Conservation (phyloP, 352 stramenopile genomes). For the Phytophthora sp. region DNA sequence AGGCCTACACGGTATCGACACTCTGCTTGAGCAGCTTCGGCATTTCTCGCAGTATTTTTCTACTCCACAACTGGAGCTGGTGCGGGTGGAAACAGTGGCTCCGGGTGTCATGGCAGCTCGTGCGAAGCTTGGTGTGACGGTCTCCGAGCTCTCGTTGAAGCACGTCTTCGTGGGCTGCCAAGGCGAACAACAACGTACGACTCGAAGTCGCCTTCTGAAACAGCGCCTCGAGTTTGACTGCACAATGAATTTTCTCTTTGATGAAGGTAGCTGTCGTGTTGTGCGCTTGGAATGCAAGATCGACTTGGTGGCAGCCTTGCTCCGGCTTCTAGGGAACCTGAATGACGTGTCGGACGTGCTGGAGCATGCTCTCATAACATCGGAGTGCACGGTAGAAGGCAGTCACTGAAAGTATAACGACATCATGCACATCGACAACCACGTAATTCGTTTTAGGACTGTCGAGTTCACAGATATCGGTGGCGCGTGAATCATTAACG, state of each 20-base stretch:
- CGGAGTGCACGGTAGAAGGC: no score
- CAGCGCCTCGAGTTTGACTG: no score
- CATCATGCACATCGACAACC: no score
- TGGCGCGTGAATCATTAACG: no score
- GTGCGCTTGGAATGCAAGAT: conserved; percentile 3
- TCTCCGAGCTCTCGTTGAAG: conserved; percentile 8
- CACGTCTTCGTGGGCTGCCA: no score
- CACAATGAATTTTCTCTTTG: conserved; percentile 16
- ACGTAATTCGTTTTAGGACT: no score
- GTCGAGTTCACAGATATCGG: no score
- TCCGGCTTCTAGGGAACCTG: conserved; percentile 3
- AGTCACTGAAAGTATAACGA: no score
- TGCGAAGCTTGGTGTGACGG: not conserved
- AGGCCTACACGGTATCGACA: not conserved
- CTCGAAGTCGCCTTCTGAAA: no score
- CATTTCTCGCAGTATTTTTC: not conserved
- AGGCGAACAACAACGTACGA: not conserved
- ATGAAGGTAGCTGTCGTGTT: conserved; percentile 13
- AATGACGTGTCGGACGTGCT: conserved; percentile 5
- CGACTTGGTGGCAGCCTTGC: conserved; percentile 13
- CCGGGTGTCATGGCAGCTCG: not conserved
- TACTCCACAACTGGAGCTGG: not conserved
- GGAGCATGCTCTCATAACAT: no score
- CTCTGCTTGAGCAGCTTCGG: not conserved
- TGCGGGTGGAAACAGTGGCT: not conserved